Evolutionary conservation across 176 grass and related monocot species (phyloP).

Genomic region (Ampelocalamus luodianensis): DNA sequence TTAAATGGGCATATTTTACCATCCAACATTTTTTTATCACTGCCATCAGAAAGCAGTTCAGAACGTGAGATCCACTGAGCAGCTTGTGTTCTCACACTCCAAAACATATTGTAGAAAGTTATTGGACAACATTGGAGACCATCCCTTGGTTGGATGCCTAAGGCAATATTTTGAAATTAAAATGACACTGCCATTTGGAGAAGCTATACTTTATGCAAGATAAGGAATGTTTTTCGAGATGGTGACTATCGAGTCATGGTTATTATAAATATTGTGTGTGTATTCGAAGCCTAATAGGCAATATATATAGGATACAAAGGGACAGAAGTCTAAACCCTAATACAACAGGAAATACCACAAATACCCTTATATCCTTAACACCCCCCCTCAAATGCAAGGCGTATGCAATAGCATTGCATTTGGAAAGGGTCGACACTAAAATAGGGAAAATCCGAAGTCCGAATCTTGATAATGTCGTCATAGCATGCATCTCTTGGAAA

Average conservation of each 20-base stretch:
- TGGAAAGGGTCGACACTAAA: too few species aligned
- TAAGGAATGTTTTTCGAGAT: background rate
- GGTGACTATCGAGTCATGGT: background rate
- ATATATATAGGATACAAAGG: too few species aligned
- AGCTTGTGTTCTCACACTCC: background rate
- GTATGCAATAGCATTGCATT: too few species aligned
- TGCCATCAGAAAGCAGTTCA: background rate
- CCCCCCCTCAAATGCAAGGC: too few species aligned
- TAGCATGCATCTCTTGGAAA: too few species aligned
- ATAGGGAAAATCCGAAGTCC: too few species aligned
- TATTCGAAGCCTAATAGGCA: too few species aligned
- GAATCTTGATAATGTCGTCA: too few species aligned
- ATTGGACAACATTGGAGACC: background rate
- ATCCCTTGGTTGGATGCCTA: background rate
- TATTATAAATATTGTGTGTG: too few species aligned
- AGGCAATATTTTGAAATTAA: background rate
- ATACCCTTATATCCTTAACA: too few species aligned
- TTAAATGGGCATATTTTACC: background rate
- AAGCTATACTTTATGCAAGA: background rate
- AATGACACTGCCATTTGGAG: slow-evolving; percentile 2
- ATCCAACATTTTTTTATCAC: background rate
- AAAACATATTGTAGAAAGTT: background rate
- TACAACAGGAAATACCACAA: too few species aligned
- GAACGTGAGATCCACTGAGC: background rate
- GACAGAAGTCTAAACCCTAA: too few species aligned